phyloP scores from a whole-genome alignment of 257 asterid genomes.

The Fraxinus excelsior region DNA sequence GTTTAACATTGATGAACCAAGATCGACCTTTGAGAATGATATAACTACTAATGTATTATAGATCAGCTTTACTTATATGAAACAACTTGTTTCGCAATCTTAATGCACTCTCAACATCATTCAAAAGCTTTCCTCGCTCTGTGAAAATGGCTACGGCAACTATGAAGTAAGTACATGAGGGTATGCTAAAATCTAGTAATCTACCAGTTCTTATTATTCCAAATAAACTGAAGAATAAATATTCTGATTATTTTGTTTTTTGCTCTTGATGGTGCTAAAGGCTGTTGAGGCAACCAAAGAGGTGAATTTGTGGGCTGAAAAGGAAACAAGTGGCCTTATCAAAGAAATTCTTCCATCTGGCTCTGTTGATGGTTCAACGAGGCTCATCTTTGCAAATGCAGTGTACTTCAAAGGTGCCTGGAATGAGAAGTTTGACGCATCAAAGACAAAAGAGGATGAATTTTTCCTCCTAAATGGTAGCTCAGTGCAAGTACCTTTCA shows the following conservation, averaged over 20 bases:
- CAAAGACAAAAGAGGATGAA: no score
- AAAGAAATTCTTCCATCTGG: constrained; percentile 41
- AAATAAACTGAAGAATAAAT: no score
- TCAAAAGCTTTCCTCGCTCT: not conserved
- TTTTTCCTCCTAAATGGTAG: no score
- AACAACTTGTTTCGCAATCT: not conserved
- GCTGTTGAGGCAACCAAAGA: no score
- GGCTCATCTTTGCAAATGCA: constrained; percentile 42
- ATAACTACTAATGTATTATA: not conserved
- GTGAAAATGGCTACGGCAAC: no score
- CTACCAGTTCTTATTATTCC: no score
- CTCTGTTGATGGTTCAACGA: constrained; percentile 26
- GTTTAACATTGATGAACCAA: not conserved
- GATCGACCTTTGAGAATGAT: not conserved
- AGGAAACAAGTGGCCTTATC: constrained; percentile 37
- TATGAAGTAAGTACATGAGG: no score
- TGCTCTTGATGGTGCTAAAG: no score
- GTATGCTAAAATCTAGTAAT: no score
- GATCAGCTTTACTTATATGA: not conserved
- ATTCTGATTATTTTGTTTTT: no score
- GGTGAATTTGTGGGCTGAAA: not conserved
- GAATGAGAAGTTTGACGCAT: constrained; percentile 36
- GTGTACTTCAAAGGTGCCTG: constrained; percentile 42
- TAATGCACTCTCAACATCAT: not conserved
- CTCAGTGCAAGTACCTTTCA: not conserved